Base-by-base conservation (phyloP, 805 yeast genomes). In the Wickerhamiella slavikovae region DNA sequence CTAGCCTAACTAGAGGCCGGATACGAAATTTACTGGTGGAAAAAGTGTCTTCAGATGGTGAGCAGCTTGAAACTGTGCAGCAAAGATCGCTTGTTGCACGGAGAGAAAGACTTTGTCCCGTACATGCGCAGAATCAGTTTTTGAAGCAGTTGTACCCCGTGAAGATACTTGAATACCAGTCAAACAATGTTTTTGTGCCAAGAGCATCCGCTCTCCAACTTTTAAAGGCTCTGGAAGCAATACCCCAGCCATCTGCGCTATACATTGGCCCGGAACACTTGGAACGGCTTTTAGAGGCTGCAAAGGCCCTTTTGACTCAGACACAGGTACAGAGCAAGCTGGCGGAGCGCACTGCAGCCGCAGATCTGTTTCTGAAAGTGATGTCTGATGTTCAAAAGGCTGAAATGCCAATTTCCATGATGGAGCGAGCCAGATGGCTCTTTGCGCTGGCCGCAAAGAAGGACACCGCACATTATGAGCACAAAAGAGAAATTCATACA, bases 161-260 rank as follows among this genome's bases (percentile, higher is more conserved):
- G 4, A 8, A n/a, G 11, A 12, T n/a, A n/a, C n/a, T n/a, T n/a
- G n/a, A n/a, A n/a, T n/a, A n/a, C n/a, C n/a, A n/a, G n/a, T n/a
- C n/a, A n/a, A n/a, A n/a, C n/a, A n/a, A n/a, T n/a, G n/a, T n/a
- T n/a, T n/a, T n/a, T n/a, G n/a, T n/a, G n/a, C n/a, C n/a, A n/a
- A n/a, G n/a, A n/a, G n/a, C n/a, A n/a, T n/a, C n/a, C n/a, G n/a
- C n/a, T n/a, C n/a, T n/a, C n/a, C n/a, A n/a, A n/a, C n/a, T n/a
- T n/a, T 8, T 17, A 8, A 9, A 15, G 4, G 30, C 29, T 4
- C 25, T 25, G 18, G n/a, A 15, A 1, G 4, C n/a, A 10, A 25
- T 33, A 14, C 36, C 36, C 7, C 4, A n/a, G 4, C 36, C 36
- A 6, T 20, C 27, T 3, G 28, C 33, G 13, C 22, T 22, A 4